Base-by-base conservation (phyloP, 805 yeast species). In the Wickerhamiella alocasiicola region DNA sequence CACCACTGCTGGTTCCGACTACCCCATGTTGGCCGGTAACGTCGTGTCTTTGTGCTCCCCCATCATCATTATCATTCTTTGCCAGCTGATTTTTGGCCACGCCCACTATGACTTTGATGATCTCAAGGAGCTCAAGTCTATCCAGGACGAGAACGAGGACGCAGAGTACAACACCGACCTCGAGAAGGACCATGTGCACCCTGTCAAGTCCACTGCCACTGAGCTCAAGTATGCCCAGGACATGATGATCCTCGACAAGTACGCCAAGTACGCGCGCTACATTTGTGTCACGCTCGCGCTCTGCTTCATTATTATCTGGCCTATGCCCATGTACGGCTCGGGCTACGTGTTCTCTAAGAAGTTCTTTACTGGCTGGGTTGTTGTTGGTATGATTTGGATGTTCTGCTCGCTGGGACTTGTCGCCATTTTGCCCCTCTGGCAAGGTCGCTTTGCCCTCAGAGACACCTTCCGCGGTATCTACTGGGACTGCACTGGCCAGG, bases 261-360 rank as follows among this genome's bases (percentile, higher is more conserved):
- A 82, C 6, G 70, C 81, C 36, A 76, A 70, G 50, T 61, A 63
- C 30, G 91, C 87, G 1, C 70, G 72, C 27, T 62, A 62, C 41
- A 62, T 81, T 30, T 79, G 87, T 55, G 58, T 72, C 2, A 61
- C 70, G 31, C 66, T 82, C 49, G 74, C 83, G 5, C 49, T 82
- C 6, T 66, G 78, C 35, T 62, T 84, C 37, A 61, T 84, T 24
- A 69, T 85, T 26, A 54, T 84, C 23, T 83, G 93, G 91, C 95
- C 95, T 53, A 81, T 84, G 84, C 95, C 95, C 49, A 78, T 85
- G 91, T 84, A 78, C 57, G 95, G 94, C 24, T 55, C 78, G 4
- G 68, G 71, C 3, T 84, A 84, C 55, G 66, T 84, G 30, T 85
- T 84, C 61, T 73, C 82, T 40, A 76, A 72, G 57, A 60, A 58